Conservation (phyloP, 2,329 filamentous ascomycete genomes). For the Pestalotiopsis fici region DNA sequence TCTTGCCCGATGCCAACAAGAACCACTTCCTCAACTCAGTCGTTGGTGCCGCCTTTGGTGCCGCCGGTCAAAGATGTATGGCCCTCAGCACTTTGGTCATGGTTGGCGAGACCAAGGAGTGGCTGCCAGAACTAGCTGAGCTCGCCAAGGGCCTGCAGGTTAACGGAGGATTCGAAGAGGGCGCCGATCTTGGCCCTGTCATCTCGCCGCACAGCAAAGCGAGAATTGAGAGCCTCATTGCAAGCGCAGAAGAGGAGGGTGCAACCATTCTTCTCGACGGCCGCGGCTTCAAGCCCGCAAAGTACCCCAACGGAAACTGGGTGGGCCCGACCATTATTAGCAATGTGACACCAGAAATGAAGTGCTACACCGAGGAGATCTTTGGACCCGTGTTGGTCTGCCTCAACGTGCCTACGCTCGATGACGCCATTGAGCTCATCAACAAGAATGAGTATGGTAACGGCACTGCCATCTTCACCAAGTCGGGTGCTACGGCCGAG, state of each 20-base stretch:
- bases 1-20: constrained; percentile 86
- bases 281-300: constrained; percentile 70
- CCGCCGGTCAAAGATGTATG: constrained; percentile 86
- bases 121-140: constrained; percentile 77
- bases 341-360: constrained; percentile 79
- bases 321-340: constrained; percentile 81
- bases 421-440: constrained; percentile 79
- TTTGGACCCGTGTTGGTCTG: constrained; percentile 85
- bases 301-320: constrained; percentile 87
- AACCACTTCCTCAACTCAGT: constrained; percentile 87
- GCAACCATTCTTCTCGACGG: constrained; percentile 83
- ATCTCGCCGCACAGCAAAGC: constrained; percentile 79
- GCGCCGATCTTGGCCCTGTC: constrained; percentile 79
- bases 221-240: constrained; percentile 76
- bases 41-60: constrained; percentile 80
- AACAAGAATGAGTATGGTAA: constrained; percentile 88
- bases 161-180: constrained; percentile 79
- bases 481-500: constrained; percentile 74
- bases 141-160: constrained; percentile 72
- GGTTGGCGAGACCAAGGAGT: constrained; percentile 82
- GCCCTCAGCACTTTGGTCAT: constrained; percentile 81
- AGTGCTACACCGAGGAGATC: constrained; percentile 83
- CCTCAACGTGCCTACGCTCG: constrained; percentile 75
- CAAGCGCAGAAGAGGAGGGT: constrained; percentile 76
- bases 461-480: constrained; percentile 83